Evolutionary conservation across 805 yeast species (phyloP), one percentile per base, ranked within the genome.

Genomic region (Kockiozyma suomiensis): DNA sequence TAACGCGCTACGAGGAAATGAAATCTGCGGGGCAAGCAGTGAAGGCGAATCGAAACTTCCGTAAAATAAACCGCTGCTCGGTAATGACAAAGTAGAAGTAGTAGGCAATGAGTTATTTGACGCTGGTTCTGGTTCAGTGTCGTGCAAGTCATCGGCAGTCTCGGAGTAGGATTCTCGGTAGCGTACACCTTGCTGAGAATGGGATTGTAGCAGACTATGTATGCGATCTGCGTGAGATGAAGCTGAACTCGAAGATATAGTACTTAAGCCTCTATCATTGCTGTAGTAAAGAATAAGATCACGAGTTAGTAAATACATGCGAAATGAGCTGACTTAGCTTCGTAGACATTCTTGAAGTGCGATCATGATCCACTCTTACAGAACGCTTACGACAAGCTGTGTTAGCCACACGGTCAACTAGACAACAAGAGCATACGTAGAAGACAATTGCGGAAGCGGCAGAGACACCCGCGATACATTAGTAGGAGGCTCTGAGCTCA

Each of bases 1-100:
- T 32, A 61, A 45, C 8, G 56, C 26, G 41, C 54, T 48, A 28
- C 62, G 42, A 4, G 42, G n/a, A 26, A 33, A 37, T 23, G 49
- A 13, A 10, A 32, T 28, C 26, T 47, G 50, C 21, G 50, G 38
- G 15, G 40, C 26, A n/a, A 2, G 25, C n/a, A 32, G 4, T 2
- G 40, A 17, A 3, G 50, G 25, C 6, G 40, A 13, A 7, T 47
- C 50, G 12, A 23, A 13, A 28, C n/a, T 40, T 1, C 21, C 6
- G 50, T 17, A 4, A 21, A 45, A 19, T n/a, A 15, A 13, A 15
- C 23, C 43, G 13, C 37, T 4, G 26, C 32, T 3, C 35, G 19
- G 12, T 32, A 23, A 19, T 28, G 46, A n/a, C 8, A 17, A n/a
- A 38, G n/a, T 12, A 13, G 49, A 25, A 25, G 50, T 21, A 19